Base-by-base conservation (phyloP, 139 green algal species). In the Tetradesmus obliquus region DNA sequence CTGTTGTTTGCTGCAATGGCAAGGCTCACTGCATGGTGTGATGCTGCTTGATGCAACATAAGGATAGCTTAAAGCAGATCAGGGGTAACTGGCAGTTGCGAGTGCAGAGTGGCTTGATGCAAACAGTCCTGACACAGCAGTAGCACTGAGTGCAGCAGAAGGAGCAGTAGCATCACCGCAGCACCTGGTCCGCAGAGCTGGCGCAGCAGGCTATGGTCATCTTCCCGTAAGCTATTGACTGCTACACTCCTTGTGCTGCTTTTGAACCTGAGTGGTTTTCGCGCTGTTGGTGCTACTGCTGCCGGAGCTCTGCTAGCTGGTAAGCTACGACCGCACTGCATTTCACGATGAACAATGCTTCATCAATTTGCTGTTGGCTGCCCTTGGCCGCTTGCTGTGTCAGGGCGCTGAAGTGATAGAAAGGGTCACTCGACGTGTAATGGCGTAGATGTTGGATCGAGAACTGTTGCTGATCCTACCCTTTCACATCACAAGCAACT, bases 181-280 rank as follows among this genome's bases (percentile, higher is more conserved):
- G 32, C 84, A 81, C 84, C 84, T 89, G 53, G 10, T 32, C 84
- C 84, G 62, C 84, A 89, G 13, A 89, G 84, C 84, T 89, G n/a
- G 3, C 62, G 60, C 58, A 89, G 62, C 60, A 89, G 84, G 84
- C 84, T 89, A 54, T 89, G 84, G 53, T 89, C 84, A 45, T 86
- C 81, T 10, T 51, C 76, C 76, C 24, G 4, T 53, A 82, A 4
- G 76, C 76, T 82, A 19, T 6, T 82, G n/a, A 51, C 76, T 19
- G 24, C 76, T 55, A 82, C 76, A 82, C 24, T 53, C 24, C 76
- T 15, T 55, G 24, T 5, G 24, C 6, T 53, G 76, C 76, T 82
- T 6, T 82, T 22, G 22, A 51, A 82, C 24, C 24, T 55, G 76
- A 53, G 22, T 82, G 76, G 22, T 82, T 51, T 53, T 55, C 15